Evolutionary conservation across 495 filamentous ascomycete genomes (phyloP).

Genomic region (Neurospora discreta): DNA sequence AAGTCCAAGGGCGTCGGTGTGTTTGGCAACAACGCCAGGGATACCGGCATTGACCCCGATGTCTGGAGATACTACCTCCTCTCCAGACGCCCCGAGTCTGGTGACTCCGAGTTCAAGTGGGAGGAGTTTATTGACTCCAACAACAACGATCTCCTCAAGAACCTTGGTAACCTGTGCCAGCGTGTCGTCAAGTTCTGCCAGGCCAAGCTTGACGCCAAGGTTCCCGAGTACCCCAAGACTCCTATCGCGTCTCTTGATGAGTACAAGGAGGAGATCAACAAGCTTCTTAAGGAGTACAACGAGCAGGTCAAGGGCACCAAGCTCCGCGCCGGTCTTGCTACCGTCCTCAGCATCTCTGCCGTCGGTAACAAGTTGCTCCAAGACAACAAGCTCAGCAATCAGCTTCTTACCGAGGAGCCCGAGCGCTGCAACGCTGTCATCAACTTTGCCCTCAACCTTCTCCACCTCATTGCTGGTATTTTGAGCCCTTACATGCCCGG

Average conservation of each 20-base stretch:
- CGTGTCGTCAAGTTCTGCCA: constrained; percentile 86
- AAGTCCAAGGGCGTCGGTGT: constrained; percentile 85
- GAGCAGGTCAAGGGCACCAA: constrained; percentile 63
- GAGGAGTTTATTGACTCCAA: constrained; percentile 68
- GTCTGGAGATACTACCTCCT: constrained; percentile 94
- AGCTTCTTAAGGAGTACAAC: constrained; percentile 55
- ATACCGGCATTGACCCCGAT: constrained; percentile 75
- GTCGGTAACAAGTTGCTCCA: constrained; percentile 77
- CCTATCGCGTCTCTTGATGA: constrained; percentile 11
- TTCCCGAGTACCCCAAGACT: constrained; percentile 52
- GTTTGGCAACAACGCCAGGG: constrained; percentile 78
- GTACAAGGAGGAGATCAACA: constrained; percentile 52
- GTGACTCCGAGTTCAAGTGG: constrained; percentile 88
- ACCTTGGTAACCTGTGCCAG: constrained; percentile 90
- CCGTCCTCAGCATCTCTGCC: constrained; percentile 42
- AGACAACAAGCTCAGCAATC: constrained; percentile 52
- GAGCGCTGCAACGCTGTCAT: constrained; percentile 66
- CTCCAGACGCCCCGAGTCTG: constrained; percentile 76
- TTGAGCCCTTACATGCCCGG: constrained; percentile 77
- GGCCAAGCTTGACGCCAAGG: constrained; percentile 54
- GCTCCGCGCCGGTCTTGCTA: constrained; percentile 61
- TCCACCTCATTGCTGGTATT: constrained; percentile 67
- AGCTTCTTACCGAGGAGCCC: constrained; percentile 58
- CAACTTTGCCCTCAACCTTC: constrained; percentile 69
- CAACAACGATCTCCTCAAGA: constrained; percentile 83